Base-by-base conservation (phyloP, 768 basidiomycete species). In the Trametes gibbosa region DNA sequence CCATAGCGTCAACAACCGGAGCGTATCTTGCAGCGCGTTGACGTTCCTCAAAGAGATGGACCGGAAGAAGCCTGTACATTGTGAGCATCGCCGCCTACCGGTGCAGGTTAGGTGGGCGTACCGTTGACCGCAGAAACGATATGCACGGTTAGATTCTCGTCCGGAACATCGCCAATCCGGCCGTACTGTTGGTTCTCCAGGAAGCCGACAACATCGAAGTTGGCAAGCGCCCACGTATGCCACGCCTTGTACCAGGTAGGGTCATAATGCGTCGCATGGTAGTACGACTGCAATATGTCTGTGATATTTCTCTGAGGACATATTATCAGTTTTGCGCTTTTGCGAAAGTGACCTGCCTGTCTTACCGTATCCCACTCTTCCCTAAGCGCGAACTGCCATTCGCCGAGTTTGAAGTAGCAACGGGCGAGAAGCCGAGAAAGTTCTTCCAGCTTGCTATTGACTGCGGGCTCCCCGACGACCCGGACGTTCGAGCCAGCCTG, bases 221-320 rank as follows among this genome's bases (percentile, higher is more conserved):
- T 98, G 3, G 95, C 89, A 53, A 98, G 77, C 2, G 97, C 96
- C 94, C 95, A 99, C 0, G 93, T 94, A 68, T 99, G 97, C 95
- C 95, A 98, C 17, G 96, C 97, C 71, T 99, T 98, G 74, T 98
- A 98, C 97, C 97, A 99, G n/a, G 81, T 79, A 4, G 89, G 84
- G 70, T 98, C 96, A 63, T 92, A 92, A 66, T 89, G 87, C 2
- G 97, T 98, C 0, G 97, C 92, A 29, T 88, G 79, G 50, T 82
- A 79, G 73, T 97, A 98, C 4, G 91, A 86, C 63, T 87, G 83
- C 7, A 99, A 75, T 56, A 98, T 92, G 43, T 90, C 87, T 51
- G 86, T 83, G 23, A 89, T 84, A 57, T 92, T 88, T 61, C 87
- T 79, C 92, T 95, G 67, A 32, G 48, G 5, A 37, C 7, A 27